Evolutionary conservation across 495 filamentous ascomycete genomes (phyloP).

Genomic region (Penicillium psychrofluorescens): DNA sequence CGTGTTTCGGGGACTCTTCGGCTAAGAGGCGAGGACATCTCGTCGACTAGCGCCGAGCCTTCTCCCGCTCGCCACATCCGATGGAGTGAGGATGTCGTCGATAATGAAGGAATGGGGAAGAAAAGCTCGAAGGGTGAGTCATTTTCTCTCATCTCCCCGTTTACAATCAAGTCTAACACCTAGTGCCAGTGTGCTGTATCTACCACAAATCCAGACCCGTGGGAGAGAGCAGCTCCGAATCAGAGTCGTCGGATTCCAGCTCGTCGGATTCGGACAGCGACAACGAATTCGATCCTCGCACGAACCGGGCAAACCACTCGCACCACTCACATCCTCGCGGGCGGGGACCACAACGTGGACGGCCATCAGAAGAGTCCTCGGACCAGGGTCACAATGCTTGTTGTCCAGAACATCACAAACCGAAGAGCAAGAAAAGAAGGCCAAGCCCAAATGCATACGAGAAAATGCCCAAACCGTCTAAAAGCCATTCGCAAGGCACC

Average conservation of each 20-base stretch:
- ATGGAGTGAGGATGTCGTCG: constrained; percentile 90
- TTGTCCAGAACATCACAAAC: constrained; percentile 15
- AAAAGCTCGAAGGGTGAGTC: constrained; percentile 84
- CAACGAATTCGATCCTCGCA: constrained; percentile 29
- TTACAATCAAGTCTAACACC: no score
- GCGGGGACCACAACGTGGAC: constrained; percentile 2
- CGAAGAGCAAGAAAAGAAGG: constrained; percentile 46
- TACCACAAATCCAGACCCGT: constrained; percentile 80
- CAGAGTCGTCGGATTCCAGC: constrained; percentile 54
- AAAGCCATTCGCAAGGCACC: constrained; percentile 5
- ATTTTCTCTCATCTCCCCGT: background rate
- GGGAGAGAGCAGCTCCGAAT: constrained; percentile 80
- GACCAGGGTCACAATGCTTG: constrained; percentile 19
- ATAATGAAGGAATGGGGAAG: constrained; percentile 92
- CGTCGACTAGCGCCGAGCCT: constrained; percentile 5
- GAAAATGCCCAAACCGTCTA: constrained; percentile 63
- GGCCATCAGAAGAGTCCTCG: constrained; percentile 19
- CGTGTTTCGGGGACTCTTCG: constrained; percentile 23
- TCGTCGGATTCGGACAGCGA: constrained; percentile 57
- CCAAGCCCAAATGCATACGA: constrained; percentile 93
- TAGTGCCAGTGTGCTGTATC: constrained; percentile 81
- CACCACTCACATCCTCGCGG: constrained; percentile 11
- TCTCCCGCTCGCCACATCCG: constrained; percentile 50
- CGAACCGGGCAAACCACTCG: constrained; percentile 8
- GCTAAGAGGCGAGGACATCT: constrained; percentile 27